Base-by-base conservation (phyloP, 116 monocot genomes). In the Trichopus zeylanicus region DNA sequence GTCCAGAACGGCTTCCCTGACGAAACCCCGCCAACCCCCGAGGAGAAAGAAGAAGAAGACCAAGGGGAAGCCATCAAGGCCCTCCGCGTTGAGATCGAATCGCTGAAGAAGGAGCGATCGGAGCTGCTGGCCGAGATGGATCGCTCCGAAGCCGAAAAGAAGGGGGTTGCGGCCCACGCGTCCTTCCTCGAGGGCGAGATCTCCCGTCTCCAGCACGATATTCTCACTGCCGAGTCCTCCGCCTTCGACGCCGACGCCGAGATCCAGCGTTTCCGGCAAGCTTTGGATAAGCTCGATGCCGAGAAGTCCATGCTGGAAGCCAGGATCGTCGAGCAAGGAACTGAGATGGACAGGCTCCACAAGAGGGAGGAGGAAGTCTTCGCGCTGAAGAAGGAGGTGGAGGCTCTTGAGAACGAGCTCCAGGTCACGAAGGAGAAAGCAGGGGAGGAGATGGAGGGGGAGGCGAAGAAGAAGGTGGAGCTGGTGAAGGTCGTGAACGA, bases 161-260 rank as follows among this genome's bases (percentile, higher is more conserved):
- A 6, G 54, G 51, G 46, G 11, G 8, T 72, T 22, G 51, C 69
- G 24, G 19, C 57, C 31, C 64, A 65, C 26, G 65, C 70, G 16
- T 49, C 76, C 15, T 64, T 59, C 23, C 65, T 76, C 7, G 70
- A 76, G 23, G 65, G 65, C 6, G 76, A 69, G 5, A 65, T 76
- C 48, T 49, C 55, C 10, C 56, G 60, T 19, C 65, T 70, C 31
- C 69, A 76, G 59, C 55, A 70, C 54, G 76, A 76, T 16, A 65
- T 76, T 34, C 46, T 60, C 34, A 35, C 69, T 12, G 64, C 70
- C 48, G 29, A 48, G 63, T 49, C 68, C 22, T 56, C 21, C 8
- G 29, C 22, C 27, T 68, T 56, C 10, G 75, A 75, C 15, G 27
- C 56, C 46, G 19, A 29, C 28, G 56, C 53, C 6, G 75, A 75